phyloP scores from a whole-genome alignment of 2,329 filamentous ascomycete genomes.

The Cytospora paraplurivora region DNA sequence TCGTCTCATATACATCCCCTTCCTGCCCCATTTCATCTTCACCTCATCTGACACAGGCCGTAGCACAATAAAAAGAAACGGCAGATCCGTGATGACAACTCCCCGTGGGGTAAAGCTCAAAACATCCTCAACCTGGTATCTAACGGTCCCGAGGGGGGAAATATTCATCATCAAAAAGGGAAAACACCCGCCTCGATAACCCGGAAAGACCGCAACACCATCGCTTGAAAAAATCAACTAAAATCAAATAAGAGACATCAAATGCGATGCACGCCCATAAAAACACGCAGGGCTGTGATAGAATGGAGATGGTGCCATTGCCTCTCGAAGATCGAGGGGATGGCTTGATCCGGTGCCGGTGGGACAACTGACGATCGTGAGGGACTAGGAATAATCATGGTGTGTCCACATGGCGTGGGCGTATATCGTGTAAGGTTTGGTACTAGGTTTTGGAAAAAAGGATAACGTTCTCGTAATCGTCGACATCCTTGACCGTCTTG shows the following conservation, averaged over 20 bases:
- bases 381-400: background rate
- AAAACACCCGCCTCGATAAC: background rate
- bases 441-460: background rate
- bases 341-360: background rate
- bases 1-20: background rate
- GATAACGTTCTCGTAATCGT: background rate
- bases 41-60: too few species aligned
- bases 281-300: background rate
- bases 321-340: background rate
- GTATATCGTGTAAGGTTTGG: background rate
- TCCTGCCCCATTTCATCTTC: background rate
- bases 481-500: background rate
- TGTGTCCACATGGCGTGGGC: background rate
- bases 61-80: background rate
- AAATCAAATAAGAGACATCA: conserved; percentile 3
- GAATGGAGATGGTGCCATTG: background rate
- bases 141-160: background rate
- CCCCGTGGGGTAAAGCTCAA: background rate
- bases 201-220: conserved; percentile 24
- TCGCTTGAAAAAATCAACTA: conserved; percentile 20
- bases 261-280: background rate
- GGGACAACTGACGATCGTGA: background rate
- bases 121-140: conserved; percentile 11
- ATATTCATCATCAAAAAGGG: background rate
- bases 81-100: background rate